Evolutionary conservation across 169 alveolate genomes (phyloP), one percentile per base, ranked within the genome.

Genomic region (Plasmodium relictum): DNA sequence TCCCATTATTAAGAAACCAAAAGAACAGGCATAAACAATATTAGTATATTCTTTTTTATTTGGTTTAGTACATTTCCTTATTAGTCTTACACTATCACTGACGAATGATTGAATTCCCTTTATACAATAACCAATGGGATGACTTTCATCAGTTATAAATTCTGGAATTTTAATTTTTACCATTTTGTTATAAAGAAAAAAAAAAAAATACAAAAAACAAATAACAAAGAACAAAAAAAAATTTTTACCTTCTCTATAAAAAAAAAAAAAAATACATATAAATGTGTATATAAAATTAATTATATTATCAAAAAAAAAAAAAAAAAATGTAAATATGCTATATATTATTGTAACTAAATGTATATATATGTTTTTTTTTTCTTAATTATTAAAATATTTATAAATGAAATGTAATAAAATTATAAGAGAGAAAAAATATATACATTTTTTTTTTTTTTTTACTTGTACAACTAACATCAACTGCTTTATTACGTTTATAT

Each of bases 1-100:
- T 65, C 99, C 99, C 98, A 98, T 98, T 52, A 97, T 96, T 69
- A 96, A 95, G 88, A 98, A 97, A 39, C 99, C 99, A 63, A 98
- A 94, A 24, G 99, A 95, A 76, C 99, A 97, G 18, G 99, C 99
- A 76, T 94, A 89, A 56, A 88, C 89, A 24, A 91, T 93, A 62
- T 90, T 87, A 45, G 91, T 65, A 91, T 91, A 95, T 95, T 98
- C 99, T 94, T 97, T 97, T 73, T 93, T 96, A 93, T 97, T 98
- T 26, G 99, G 99, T 88, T 98, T 98, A 12, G 98, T 95, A 92
- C 99, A 98, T 88, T 96, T 97, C 74, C 97, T 97, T 66, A 98
- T 93, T 86, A 98, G 96, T 66, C 98, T 96, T 5, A 95, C 93
- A 52, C 98, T 94, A 86, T 97, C 99, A 31, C 93, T 88, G n/a